Percentiles rank a stretch among this genome's conserved stretches.
Evolutionary conservation across 768 basidiomycete genomes (phyloP).

Genomic region (Coprinopsis sp.): DNA sequence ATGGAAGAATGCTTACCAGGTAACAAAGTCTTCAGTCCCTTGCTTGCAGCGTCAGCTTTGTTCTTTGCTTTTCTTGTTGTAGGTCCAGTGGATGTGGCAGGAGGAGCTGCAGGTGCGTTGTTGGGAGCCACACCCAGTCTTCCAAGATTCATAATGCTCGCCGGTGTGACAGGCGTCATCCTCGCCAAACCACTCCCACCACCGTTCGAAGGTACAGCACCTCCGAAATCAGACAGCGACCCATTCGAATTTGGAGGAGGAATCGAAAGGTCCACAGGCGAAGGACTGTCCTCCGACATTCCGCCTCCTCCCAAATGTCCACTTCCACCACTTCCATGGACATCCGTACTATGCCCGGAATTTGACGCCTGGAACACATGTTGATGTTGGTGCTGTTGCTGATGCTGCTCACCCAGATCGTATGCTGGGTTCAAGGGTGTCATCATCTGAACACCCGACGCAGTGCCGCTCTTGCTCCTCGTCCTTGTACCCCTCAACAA

Average conservation of each 20-base stretch:
- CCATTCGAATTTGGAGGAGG: slow-evolving; percentile 68
- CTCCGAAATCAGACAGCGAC: neutral
- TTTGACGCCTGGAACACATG: neutral
- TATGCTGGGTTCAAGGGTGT: neutral
- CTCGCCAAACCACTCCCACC: slow-evolving; percentile 3
- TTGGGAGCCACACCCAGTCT: slow-evolving; percentile 39
- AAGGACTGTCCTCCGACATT: slow-evolving; percentile 56
- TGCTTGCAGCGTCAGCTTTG: slow-evolving; percentile 15
- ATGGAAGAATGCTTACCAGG: slow-evolving; percentile 43
- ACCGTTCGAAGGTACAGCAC: neutral
- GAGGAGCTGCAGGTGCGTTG: slow-evolving; percentile 16
- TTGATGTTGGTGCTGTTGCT: neutral
- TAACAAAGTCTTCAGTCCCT: slow-evolving; percentile 65
- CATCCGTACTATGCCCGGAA: neutral
- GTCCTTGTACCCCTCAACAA: slow-evolving; percentile 31
- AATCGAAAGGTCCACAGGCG: slow-evolving; percentile 86
- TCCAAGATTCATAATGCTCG: slow-evolving; percentile 88
- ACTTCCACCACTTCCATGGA: slow-evolving; percentile 2
- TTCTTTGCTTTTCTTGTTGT: slow-evolving; percentile 13
- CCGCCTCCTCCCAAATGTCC: neutral
- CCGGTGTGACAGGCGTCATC: slow-evolving; percentile 80
- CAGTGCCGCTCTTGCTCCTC: slow-evolving; percentile 8
- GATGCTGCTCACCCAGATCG: neutral
- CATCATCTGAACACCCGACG: neutral
- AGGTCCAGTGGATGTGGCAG: neutral